Conservation (phyloP, 2,329 filamentous ascomycete genomes). For the Hymenoscyphus infarciens region DNA sequence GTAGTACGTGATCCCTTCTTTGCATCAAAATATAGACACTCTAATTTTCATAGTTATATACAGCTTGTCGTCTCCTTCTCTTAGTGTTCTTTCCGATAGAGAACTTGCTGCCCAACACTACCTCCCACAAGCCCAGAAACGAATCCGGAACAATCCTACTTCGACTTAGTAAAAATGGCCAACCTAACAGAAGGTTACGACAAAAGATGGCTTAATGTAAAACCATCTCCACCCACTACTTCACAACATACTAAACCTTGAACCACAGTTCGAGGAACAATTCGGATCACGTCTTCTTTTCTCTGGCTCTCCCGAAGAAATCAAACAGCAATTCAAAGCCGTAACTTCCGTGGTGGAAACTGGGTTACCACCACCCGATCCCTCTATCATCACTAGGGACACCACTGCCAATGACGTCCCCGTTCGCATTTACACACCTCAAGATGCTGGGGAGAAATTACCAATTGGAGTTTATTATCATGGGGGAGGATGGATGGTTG, state of each 20-base stretch:
- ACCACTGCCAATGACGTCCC: conserved; percentile 20
- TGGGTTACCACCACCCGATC: conserved; percentile 22
- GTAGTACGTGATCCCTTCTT: not conserved
- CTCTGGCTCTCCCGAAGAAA: conserved; percentile 17
- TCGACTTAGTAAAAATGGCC: not conserved
- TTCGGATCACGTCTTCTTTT: conserved; percentile 22
- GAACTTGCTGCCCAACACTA: not conserved
- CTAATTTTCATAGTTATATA: not conserved
- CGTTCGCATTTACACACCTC: conserved; percentile 29
- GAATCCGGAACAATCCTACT: not conserved
- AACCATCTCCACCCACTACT: not conserved
- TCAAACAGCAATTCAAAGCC: conserved; percentile 20
- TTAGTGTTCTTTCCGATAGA: not conserved
- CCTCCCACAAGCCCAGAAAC: not conserved
- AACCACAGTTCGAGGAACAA: conserved; percentile 22
- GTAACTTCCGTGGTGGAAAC: conserved; percentile 14
- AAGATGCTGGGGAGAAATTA: conserved; percentile 21
- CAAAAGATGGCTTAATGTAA: conserved; percentile 28
- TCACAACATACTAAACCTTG: not conserved
- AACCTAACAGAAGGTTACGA: conserved; percentile 20
- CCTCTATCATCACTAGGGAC: conserved; percentile 18
- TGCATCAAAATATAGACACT: not conserved
- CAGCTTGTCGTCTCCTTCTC: not conserved
- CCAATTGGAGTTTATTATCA: conserved; percentile 38
- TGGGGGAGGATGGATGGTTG: conserved; percentile 37